Conservation (phyloP, 2,329 filamentous ascomycete species). For the Aspergillus sp. region DNA sequence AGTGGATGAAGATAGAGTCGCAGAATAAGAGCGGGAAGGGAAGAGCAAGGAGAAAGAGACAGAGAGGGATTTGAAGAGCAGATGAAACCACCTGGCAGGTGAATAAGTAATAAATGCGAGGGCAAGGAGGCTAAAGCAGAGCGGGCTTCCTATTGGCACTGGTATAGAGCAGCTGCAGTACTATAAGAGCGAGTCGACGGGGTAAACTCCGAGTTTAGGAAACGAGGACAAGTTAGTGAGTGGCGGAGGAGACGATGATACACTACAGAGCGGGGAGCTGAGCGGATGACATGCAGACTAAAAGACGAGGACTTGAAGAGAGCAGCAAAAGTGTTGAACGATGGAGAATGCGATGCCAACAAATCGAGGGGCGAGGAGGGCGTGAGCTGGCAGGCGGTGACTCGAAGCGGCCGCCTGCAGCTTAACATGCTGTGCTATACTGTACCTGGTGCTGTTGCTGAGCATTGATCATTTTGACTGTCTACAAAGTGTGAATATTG, state of each 20-base stretch:
- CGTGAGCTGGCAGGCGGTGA: slow-evolving; percentile 26
- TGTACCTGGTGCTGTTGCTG: not conserved
- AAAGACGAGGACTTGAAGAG: slow-evolving; percentile 12
- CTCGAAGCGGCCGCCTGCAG: slow-evolving; percentile 40
- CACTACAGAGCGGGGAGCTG: slow-evolving; percentile 14
- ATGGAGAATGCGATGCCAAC: slow-evolving; percentile 21
- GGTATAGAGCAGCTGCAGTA: slow-evolving; percentile 10
- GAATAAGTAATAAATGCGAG: slow-evolving; percentile 10
- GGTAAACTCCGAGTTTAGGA: slow-evolving; percentile 21
- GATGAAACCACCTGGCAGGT: slow-evolving; percentile 6
- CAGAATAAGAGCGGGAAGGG: slow-evolving; percentile 2
- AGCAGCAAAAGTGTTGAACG: slow-evolving; percentile 7
- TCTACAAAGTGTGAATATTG: not conserved
- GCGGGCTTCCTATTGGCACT: slow-evolving; percentile 14
- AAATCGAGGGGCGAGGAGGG: slow-evolving; percentile 19
- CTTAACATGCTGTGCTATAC: not conserved
- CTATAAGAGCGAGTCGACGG: slow-evolving; percentile 8
- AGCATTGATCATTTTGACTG: not conserved
- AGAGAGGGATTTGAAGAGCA: not conserved
- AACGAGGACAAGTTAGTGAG: slow-evolving; percentile 15
- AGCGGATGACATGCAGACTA: slow-evolving; percentile 25
- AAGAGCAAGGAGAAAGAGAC: slow-evolving; percentile 6
- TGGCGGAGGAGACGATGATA: slow-evolving; percentile 16
- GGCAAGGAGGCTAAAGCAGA: slow-evolving; percentile 11
- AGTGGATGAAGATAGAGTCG: slow-evolving; percentile 6